Evolutionary conservation across 2,329 filamentous ascomycete species (phyloP), one percentile per base, ranked within the genome.

Genomic region (Curvularia sp.): DNA sequence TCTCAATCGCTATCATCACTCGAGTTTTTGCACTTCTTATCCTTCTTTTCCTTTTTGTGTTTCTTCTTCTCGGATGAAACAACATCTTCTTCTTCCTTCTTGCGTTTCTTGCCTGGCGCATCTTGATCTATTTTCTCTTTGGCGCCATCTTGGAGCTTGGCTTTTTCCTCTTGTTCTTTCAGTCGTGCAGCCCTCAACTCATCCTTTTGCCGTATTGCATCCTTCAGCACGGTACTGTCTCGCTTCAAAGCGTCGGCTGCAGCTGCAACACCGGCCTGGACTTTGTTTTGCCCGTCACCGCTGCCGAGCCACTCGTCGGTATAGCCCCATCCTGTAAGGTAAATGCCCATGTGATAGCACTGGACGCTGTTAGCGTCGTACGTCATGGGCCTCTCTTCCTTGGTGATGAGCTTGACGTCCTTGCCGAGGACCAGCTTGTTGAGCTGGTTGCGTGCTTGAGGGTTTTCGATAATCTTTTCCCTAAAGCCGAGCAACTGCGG

Each of bases 291-390:
- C 1, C 84, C 90, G 30, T 83, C 84, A 0, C 89, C 90, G 43
- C 80, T 81, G 0, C 87, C 90, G 5, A 93, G 76, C 55, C 84
- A 78, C 71, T 86, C 84, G 48, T 84, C 79, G 30, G 81, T 82
- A 74, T 89, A 87, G 4, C 89, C 90, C 82, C 87, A 90, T 0
- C 89, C 90, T 19, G 86, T 84, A 27, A 92, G 78, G 66, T 86
- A 90, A 0, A 86, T 82, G 0, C 84, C 88, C 1, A 92, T 82
- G 2, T 82, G 84, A 70, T 85, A 91, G 25, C 87, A 76, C 18
- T 84, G 82, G 27, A 88, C 1, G 38, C 64, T 66, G 83, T 84
- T 13, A 75, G 79, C 43, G 81, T 77, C 66, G 68, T 84, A 86
- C 39, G 81, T 80, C 60, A 83, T 81, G 3, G 80, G 75, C 30